Base-by-base conservation (phyloP, 2,329 filamentous ascomycete genomes). In the Sporothrix brasiliensis region DNA sequence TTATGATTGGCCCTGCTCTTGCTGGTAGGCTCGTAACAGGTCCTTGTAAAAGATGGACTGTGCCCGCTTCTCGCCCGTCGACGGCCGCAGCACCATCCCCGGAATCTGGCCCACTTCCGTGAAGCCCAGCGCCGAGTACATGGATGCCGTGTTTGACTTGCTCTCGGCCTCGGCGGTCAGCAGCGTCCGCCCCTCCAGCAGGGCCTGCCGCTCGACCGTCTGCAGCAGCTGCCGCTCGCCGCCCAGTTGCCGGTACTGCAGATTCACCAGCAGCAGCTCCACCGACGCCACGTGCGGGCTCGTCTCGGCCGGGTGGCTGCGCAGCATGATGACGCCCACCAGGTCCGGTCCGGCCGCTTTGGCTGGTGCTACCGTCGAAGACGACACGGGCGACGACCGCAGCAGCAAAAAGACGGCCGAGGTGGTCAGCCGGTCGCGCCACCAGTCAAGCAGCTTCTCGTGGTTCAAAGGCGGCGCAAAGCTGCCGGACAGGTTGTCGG, bases 1-100 rank as follows among this genome's bases (percentile, higher is more conserved):
- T 21, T 50, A 50, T n/a, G 49, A 21, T 7, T 50, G 49, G 4
- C 49, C 49, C 58, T 63, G 58, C 30, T 11, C 54, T 13, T 58
- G 54, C 58, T 47, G 58, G 21, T 47, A 27, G 6, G 61, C 47
- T 27, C 52, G 63, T 10, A 47, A 6, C 61, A 89, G 78, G 70
- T 86, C 82, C 78, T 89, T 89, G 77, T 88, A 89, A 74, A 88
- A 87, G 74, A 88, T 86, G 0, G 83, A 82, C 68, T 83, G 84
- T 72, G 84, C 83, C 73, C 81, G 83, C 69, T 85, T 77, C 58
- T 81, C 82, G 34, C 84, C 82, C 13, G 80, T 80, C 21, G 84
- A 85, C 73, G 80, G 84, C 54, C 68, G 73, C 69, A 84, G 78
- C 67, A 81, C 83, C 78, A 85, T 88, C 58, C 81, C 81, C 19